Conservation (phyloP, 2,329 filamentous ascomycete species). For the Hortaea sp. region DNA sequence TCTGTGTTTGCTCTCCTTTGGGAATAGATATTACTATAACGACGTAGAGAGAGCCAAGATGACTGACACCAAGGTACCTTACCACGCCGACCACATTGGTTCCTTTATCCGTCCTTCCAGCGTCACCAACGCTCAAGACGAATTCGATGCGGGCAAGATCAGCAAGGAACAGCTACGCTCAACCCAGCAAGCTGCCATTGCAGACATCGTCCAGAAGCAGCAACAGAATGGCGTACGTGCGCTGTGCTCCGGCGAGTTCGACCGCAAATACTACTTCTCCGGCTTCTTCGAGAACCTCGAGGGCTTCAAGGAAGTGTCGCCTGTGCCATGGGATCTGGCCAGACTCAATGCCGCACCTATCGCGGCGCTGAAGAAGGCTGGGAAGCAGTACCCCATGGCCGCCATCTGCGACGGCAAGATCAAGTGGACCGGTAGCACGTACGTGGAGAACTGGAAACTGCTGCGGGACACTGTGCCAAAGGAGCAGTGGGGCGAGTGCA, state of each 20-base stretch:
- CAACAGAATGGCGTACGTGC: constrained; percentile 51
- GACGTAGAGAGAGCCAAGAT: background rate
- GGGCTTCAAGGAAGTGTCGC: constrained; percentile 27
- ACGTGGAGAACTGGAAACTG: constrained; percentile 28
- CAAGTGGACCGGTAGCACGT: constrained; percentile 24
- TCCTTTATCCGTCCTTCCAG: constrained; percentile 57
- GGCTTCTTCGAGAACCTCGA: constrained; percentile 31
- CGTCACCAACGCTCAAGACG: constrained; percentile 49
- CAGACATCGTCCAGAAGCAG: constrained; percentile 56
- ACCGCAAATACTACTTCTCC: constrained; percentile 30
- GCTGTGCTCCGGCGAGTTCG: constrained; percentile 61
- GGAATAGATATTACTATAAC: background rate
- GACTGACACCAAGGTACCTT: constrained; percentile 41
- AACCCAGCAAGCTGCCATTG: constrained; percentile 56
- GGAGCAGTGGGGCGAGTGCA: constrained; percentile 25
- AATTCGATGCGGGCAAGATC: constrained; percentile 46
- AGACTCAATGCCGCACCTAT: constrained; percentile 27
- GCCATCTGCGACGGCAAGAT: constrained; percentile 29
- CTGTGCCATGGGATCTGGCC: constrained; percentile 28
- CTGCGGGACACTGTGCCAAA: constrained; percentile 22
- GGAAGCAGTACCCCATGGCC: constrained; percentile 29
- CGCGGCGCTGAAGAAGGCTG: constrained; percentile 28
- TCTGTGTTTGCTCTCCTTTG: background rate
- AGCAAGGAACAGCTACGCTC: constrained; percentile 46
- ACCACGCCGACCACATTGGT: constrained; percentile 64